A percentile compares a stretch with the other conserved stretches of the same genome.
Conservation (phyloP, 139 green algal species). For the Monoraphidium neglectum region DNA sequence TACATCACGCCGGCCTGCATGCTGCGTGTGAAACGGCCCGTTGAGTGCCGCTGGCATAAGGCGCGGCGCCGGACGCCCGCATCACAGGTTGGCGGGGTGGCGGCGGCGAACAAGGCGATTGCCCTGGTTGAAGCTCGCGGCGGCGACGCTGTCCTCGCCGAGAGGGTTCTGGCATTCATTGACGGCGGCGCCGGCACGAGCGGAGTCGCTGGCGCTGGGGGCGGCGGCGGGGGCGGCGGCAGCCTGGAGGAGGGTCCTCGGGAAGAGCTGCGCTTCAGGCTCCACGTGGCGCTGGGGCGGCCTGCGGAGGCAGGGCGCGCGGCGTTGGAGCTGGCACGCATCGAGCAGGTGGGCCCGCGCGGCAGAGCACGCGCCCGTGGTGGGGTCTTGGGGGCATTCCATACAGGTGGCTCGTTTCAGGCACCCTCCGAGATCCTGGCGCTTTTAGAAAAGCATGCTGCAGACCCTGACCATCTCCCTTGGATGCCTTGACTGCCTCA, state of each 20-base stretch:
- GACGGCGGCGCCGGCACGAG: constrained; percentile 30
- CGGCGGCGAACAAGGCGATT: constrained; percentile 68
- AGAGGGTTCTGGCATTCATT: constrained; percentile 29
- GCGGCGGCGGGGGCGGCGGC: neutral
- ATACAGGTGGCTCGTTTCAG: neutral
- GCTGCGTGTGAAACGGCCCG: too few species aligned
- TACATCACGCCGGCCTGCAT: too few species aligned
- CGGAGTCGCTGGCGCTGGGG: too few species aligned
- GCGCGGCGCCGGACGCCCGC: too few species aligned
- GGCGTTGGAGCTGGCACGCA: constrained; percentile 53
- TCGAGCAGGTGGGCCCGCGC: constrained; percentile 46
- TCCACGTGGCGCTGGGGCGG: constrained; percentile 77
- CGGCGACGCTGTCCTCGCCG: too few species aligned
- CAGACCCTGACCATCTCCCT: too few species aligned
- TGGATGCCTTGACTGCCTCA: too few species aligned
- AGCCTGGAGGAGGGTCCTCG: constrained; percentile 10
- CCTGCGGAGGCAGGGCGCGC: constrained; percentile 62
- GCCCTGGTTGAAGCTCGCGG: constrained; percentile 50
- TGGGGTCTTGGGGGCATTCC: neutral
- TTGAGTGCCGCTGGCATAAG: too few species aligned
- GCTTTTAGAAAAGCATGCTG: too few species aligned
- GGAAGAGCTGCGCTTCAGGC: constrained; percentile 64
- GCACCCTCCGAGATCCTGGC: too few species aligned
- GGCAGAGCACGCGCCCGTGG: neutral
- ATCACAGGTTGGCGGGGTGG: constrained; percentile 43